These are phyloP conservation scores for Litsea cubeba DNA, from an alignment of 164 flowering plant genomes.

Conservation along the genomic window DNA sequence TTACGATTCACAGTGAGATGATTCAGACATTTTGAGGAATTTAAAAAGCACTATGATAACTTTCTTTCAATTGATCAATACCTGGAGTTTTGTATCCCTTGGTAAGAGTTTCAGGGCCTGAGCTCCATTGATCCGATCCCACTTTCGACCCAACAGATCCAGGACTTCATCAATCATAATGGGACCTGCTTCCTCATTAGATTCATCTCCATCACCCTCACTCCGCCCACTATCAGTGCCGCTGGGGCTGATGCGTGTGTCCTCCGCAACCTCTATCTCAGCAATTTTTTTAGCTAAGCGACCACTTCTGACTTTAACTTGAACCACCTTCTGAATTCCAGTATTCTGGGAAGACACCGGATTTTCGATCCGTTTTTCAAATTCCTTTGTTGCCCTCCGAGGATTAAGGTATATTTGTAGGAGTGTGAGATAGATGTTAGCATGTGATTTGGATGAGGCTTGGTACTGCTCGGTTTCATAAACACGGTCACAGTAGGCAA, in stretches of 20 bases:
- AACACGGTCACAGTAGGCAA: slow-evolving; percentile 89
- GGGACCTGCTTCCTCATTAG: slow-evolving; percentile 58
- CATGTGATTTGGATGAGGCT: slow-evolving; percentile 41
- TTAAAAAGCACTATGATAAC: not conserved
- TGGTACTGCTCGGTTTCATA: slow-evolving; percentile 57
- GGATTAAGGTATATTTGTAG: slow-evolving; percentile 97
- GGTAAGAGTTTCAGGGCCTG: slow-evolving; percentile 93
- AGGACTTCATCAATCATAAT: slow-evolving; percentile 90
- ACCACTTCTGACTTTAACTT: slow-evolving; percentile 45
- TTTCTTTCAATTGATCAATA: slow-evolving; percentile 19
- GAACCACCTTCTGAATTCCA: slow-evolving; percentile 36
- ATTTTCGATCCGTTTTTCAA: slow-evolving; percentile 66
- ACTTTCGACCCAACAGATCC: slow-evolving; percentile 74
- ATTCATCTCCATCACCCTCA: slow-evolving; percentile 85
- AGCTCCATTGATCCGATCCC: slow-evolving; percentile 97
- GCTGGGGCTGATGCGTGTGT: slow-evolving; percentile 46
- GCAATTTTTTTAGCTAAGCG: slow-evolving; percentile 75
- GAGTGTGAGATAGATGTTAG: slow-evolving; percentile 84
- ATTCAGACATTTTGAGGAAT: not conserved
- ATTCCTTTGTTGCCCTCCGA: slow-evolving; percentile 63
- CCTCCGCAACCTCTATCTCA: slow-evolving; percentile 90
- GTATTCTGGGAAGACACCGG: slow-evolving; percentile 42
- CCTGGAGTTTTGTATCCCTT: slow-evolving; percentile 89
- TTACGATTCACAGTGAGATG: not conserved
- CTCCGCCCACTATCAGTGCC: slow-evolving; percentile 87